These are phyloP conservation scores for Syzygium jambos DNA, from an alignment of 345 rosid species.

Conservation along the genomic window DNA sequence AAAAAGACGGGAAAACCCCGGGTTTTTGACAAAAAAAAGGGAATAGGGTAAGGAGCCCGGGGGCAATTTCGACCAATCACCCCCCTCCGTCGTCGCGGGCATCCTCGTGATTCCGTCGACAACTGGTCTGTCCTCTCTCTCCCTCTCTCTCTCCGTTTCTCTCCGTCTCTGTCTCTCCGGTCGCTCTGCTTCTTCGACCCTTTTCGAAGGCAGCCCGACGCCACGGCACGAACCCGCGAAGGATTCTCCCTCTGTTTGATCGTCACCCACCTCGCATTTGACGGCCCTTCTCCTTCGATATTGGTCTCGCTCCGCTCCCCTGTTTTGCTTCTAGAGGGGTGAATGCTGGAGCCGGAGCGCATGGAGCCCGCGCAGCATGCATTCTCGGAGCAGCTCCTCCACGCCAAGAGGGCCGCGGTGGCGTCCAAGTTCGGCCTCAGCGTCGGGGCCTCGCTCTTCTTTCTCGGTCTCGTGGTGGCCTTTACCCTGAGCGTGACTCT, in stretches of 20 bases:
- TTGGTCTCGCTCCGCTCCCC: not conserved
- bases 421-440: slow-evolving; percentile 44
- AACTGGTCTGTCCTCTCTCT: not conserved
- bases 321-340: not conserved
- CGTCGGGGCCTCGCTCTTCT: slow-evolving; percentile 29
- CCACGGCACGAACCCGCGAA: not conserved
- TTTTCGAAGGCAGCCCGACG: not conserved
- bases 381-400: not conserved
- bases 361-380: not conserved
- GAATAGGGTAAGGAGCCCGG: too few species aligned
- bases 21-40: too few species aligned
- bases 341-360: not conserved
- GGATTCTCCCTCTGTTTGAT: not conserved
- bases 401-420: slow-evolving; percentile 15
- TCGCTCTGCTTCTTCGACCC: not conserved
- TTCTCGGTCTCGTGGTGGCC: slow-evolving; percentile 29
- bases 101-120: not conserved
- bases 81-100: not conserved
- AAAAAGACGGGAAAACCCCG: not conserved
- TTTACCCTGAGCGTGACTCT: slow-evolving; percentile 23
- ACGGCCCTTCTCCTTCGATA: not conserved
- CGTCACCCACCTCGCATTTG: not conserved
- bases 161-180: not conserved
- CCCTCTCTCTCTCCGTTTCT: too few species aligned
- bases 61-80: not conserved